Evolutionary conservation across 2,329 filamentous ascomycete species (phyloP), one percentile per base, ranked within the genome.

Genomic region (Xylariales sp.): DNA sequence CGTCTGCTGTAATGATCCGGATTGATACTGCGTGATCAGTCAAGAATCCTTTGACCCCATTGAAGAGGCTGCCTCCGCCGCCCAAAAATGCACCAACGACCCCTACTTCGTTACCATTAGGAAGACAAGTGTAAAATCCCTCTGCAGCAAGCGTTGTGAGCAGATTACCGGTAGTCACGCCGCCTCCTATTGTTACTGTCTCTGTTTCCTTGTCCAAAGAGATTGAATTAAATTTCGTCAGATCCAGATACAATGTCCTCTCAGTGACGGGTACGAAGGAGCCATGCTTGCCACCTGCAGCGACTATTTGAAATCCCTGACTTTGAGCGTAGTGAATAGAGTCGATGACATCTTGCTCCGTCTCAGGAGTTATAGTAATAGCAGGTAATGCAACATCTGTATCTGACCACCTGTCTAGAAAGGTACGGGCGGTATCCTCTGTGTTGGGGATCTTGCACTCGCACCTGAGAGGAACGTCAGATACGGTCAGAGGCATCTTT

Each of bases 1-100:
- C 35, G 6, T 36, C 24, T n/a, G 40, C 29, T 5, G 29, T 37
- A 11, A 38, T 27, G 8, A 42, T 19, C 12, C 35, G 29, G 7
- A 35, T 24, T 35, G 33, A 35, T 10, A 24, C 18, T 5, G 27
- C 33, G 10, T 15, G 20, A 23, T 35, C 33, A n/a, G 15, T 16
- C 33, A 35, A 17, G n/a, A 25, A 27, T 18, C 33, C 33, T n/a
- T 35, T 18, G n/a, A 35, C 12, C 11, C 33, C 33, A 15, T 35
- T 35, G 18, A 35, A 17, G 6, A 15, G 20, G 6, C 18, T 27
- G n/a, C 23, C 23, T 13, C 33, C 33, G 5, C 18, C 33, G 11
- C 33, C 33, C 3, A 35, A 13, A 11, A 35, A 12, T 13, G 18
- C 20, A 23, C 33, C 33, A 15, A 35, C 33, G 10, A 35, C 33